Evolutionary conservation across 768 basidiomycete species (phyloP).

Genomic region (Tylopilus felleus): DNA sequence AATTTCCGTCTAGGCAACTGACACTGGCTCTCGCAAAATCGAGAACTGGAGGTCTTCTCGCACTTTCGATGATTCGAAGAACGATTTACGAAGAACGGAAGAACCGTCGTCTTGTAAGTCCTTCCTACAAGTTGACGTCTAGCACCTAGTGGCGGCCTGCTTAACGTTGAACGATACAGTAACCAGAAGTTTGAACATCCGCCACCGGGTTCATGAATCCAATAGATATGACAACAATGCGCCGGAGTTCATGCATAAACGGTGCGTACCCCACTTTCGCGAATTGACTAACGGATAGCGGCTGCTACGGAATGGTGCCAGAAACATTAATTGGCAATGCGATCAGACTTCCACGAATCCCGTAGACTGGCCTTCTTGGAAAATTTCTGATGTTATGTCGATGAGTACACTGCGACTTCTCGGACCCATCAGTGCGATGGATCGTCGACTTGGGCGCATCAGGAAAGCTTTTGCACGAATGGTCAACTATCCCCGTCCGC

Average conservation of each 20-base stretch:
- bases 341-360: slow-evolving; percentile 16
- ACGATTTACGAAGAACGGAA: slow-evolving; percentile 23
- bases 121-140: slow-evolving; percentile 5
- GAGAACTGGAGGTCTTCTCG: slow-evolving; percentile 13
- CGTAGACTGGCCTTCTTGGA: slow-evolving; percentile 9
- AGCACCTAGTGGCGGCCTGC: slow-evolving; percentile 3
- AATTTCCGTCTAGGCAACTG: slow-evolving; percentile 9
- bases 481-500: neutral
- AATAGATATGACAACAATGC: neutral
- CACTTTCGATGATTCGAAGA: slow-evolving; percentile 12
- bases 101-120: slow-evolving; percentile 2
- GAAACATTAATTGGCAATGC: slow-evolving; percentile 5
- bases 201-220: slow-evolving; percentile 17
- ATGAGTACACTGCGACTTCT: slow-evolving; percentile 14
- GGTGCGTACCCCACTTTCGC: slow-evolving; percentile 1
- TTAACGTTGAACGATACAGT: neutral
- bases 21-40: slow-evolving; percentile 16
- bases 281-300: neutral
- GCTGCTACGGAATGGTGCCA: neutral
- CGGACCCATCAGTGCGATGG: slow-evolving; percentile 22
- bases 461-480: neutral
- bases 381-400: slow-evolving; percentile 18
- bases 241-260: neutral
- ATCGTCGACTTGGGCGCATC: slow-evolving; percentile 10
- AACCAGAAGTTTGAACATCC: slow-evolving; percentile 10